Evolutionary conservation across 306 rosid genomes (phyloP).

Genomic region (Cucurbita argyrosperma): DNA sequence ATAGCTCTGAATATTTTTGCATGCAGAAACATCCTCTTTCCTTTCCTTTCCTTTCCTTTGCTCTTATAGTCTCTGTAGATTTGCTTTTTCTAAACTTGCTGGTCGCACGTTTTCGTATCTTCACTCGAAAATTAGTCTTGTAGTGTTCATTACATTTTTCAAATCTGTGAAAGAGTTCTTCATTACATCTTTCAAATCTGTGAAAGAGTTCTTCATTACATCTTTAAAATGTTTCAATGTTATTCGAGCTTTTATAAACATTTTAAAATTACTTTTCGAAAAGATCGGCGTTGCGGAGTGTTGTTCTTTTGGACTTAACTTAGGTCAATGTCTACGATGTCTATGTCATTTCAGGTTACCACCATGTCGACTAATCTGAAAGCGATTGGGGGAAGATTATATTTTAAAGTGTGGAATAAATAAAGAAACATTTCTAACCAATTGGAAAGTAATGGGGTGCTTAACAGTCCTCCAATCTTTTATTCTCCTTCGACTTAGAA

Average conservation of each 20-base stretch:
- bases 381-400: not conserved
- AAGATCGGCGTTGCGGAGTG: too few species aligned
- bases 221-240: too few species aligned
- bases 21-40: not conserved
- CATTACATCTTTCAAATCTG: not conserved
- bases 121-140: not conserved
- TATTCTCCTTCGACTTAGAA: not conserved
- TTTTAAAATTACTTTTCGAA: too few species aligned
- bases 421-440: not conserved
- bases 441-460: not conserved
- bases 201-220: not conserved
- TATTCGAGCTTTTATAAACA: too few species aligned
- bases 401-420: not conserved
- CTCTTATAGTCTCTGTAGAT: not conserved
- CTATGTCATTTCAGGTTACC: too few species aligned
- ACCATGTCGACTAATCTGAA: too few species aligned
- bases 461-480: not conserved
- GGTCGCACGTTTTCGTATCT: not conserved
- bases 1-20: constrained; percentile 2
- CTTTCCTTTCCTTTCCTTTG: not conserved
- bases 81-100: not conserved
- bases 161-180: not conserved
- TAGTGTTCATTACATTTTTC: not conserved
- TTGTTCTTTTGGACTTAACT: too few species aligned
- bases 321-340: too few species aligned